These are phyloP conservation scores for Trichaptum fuscoviolaceum DNA, from an alignment of 768 basidiomycete species.

Conservation along the genomic window DNA sequence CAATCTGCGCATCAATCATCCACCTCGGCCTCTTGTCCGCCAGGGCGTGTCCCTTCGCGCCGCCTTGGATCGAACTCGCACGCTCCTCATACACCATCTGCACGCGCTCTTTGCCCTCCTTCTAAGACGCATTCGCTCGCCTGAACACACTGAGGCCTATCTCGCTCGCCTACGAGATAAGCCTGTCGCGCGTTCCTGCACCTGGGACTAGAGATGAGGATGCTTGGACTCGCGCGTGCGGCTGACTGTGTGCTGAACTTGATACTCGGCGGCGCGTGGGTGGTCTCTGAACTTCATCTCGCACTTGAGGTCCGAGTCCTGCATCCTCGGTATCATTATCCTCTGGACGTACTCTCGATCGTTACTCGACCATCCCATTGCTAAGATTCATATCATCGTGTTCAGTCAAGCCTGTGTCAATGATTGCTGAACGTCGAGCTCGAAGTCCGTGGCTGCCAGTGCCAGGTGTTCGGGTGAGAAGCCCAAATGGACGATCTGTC, in stretches of 20 bases:
- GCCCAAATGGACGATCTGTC: constrained; percentile 94
- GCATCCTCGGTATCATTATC: constrained; percentile 23
- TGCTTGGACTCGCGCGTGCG: constrained; percentile 10
- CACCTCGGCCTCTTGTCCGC: constrained; percentile 45
- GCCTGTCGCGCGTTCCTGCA: constrained; percentile 69
- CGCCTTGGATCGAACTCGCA: constrained; percentile 20
- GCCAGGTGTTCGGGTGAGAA: constrained; percentile 75
- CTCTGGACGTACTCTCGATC: constrained; percentile 11
- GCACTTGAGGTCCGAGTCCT: constrained; percentile 18
- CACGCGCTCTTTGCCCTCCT: constrained; percentile 72
- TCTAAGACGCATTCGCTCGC: constrained; percentile 83
- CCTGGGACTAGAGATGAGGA: constrained; percentile 14
- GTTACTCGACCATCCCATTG: constrained; percentile 22
- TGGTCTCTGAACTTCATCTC: constrained; percentile 15
- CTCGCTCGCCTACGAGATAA: constrained; percentile 78
- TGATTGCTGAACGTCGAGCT: constrained; percentile 73
- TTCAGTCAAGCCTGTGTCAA: constrained; percentile 26
- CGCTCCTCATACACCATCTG: constrained; percentile 83
- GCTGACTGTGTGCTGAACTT: constrained; percentile 6
- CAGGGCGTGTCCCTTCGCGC: constrained; percentile 9
- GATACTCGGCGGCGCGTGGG: constrained; percentile 15
- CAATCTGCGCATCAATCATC: constrained; percentile 49
- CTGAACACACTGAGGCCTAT: constrained; percentile 80
- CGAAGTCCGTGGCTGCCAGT: constrained; percentile 61
- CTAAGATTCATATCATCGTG: constrained; percentile 4